These are phyloP conservation scores for Hypoxylon sp. DNA, from an alignment of 2,329 filamentous ascomycete genomes.

Conservation along the genomic window DNA sequence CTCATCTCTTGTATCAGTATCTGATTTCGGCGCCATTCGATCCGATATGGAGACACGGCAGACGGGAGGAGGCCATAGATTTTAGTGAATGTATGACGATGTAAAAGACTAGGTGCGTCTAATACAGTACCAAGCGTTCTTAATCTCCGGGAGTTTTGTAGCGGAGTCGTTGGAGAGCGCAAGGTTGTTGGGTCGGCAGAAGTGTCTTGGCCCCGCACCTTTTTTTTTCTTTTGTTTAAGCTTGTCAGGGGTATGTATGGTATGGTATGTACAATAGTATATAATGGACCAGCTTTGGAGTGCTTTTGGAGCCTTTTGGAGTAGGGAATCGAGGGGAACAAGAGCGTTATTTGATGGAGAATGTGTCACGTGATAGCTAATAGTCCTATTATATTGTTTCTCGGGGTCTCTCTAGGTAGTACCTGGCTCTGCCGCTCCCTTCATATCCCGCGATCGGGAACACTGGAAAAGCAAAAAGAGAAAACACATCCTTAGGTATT, in stretches of 20 bases:
- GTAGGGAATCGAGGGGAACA: neutral
- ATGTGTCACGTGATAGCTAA: constrained; percentile 29
- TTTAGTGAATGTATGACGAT: constrained; percentile 30
- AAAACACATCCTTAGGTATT: constrained; percentile 31
- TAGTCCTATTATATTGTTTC: constrained; percentile 24
- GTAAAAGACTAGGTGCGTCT: constrained; percentile 22
- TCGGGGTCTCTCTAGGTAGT: neutral
- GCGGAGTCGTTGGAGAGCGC: constrained; percentile 20
- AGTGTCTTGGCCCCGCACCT: constrained; percentile 43
- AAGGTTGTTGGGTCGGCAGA: constrained; percentile 42
- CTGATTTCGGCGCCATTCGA: constrained; percentile 46
- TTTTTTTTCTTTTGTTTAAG: constrained; percentile 17
- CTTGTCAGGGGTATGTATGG: constrained; percentile 27
- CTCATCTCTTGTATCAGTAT: constrained; percentile 48
- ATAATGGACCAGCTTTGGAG: neutral
- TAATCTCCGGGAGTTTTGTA: constrained; percentile 38
- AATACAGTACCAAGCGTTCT: constrained; percentile 28
- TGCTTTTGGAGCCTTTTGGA: neutral
- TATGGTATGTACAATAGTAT: constrained; percentile 1
- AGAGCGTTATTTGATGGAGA: constrained; percentile 16
- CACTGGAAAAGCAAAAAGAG: constrained; percentile 20
- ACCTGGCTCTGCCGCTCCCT: constrained; percentile 7
- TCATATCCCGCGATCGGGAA: constrained; percentile 34
- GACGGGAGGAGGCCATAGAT: constrained; percentile 42
- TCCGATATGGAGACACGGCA: constrained; percentile 46